These are phyloP conservation scores for Geum urbanum DNA, from an alignment of 306 rosid species.

Conservation along the genomic window DNA sequence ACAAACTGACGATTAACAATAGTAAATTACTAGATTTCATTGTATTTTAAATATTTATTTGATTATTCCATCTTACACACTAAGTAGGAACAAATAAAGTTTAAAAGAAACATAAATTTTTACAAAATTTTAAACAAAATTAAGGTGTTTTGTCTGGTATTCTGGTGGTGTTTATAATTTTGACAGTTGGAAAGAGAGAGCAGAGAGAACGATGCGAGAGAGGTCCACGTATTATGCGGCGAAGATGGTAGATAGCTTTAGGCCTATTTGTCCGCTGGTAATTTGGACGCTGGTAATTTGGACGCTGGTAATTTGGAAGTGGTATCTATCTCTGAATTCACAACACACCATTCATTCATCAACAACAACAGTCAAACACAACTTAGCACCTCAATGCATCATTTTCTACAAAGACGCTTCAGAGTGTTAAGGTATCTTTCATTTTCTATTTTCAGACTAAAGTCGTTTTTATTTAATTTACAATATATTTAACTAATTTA, in stretches of 20 bases:
- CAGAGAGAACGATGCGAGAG: constrained; percentile 56
- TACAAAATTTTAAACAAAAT: neutral
- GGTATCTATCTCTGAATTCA: constrained; percentile 50
- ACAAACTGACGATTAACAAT: no score
- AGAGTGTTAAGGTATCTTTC: neutral
- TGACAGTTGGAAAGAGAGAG: neutral
- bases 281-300: constrained; percentile 71
- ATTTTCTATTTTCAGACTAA: neutral
- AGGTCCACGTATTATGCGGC: constrained; percentile 77
- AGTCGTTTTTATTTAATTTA: no score
- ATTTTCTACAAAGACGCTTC: neutral
- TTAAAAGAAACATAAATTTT: no score
- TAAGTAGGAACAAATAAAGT: no score
- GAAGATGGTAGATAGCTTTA: constrained; percentile 39
- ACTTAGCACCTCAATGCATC: constrained; percentile 43
- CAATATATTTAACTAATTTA: no score
- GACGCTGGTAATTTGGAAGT: constrained; percentile 63
- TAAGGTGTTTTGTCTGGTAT: constrained; percentile 22
- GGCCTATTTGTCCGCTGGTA: constrained; percentile 42
- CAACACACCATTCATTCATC: constrained; percentile 10
- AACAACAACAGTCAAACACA: constrained; percentile 26
- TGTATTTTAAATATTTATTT: no score
- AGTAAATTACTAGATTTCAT: no score
- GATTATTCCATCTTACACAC: no score
- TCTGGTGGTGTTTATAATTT: constrained; percentile 37